Percentiles rank a stretch among this genome's conserved stretches.
Evolutionary conservation across 2,329 filamentous ascomycete species (phyloP).

Genomic region (Fusarium sambucinum): DNA sequence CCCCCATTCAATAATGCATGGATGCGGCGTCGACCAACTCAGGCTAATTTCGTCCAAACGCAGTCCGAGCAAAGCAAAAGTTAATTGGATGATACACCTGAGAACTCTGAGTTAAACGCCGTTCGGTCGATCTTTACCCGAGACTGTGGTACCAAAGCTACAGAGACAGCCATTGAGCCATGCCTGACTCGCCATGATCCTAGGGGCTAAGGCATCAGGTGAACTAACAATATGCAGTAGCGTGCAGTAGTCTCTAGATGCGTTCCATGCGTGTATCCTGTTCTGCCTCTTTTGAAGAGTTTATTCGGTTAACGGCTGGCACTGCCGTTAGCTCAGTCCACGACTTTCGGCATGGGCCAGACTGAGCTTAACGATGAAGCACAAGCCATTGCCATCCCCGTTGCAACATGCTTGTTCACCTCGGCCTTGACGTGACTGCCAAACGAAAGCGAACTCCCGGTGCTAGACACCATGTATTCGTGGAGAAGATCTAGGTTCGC

Average conservation of each 20-base stretch:
- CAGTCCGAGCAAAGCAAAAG: background rate
- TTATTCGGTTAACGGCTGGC: conserved; percentile 18
- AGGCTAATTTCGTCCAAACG: conserved; percentile 24
- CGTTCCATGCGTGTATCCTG: conserved; percentile 1
- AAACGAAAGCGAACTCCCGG: no score
- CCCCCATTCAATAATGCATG: conserved; percentile 22
- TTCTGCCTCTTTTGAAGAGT: conserved; percentile 1
- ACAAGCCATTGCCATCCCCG: background rate
- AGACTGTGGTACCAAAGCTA: conserved; percentile 17
- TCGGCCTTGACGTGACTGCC: background rate
- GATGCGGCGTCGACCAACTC: conserved; percentile 19
- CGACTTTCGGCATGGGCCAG: background rate
- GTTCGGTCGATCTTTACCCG: conserved; percentile 29
- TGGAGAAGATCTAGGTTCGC: background rate
- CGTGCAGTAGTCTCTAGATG: conserved; percentile 1
- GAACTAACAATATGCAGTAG: conserved; percentile 9
- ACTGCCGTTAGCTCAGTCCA: conserved; percentile 23
- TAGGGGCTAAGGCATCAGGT: conserved; percentile 10
- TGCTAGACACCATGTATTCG: background rate
- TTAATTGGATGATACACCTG: background rate
- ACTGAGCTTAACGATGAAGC: background rate
- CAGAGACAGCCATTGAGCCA: conserved; percentile 1
- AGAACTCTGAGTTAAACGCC: background rate
- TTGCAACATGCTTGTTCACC: background rate
- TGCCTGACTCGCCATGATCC: background rate